Percentiles rank a stretch among this genome's conserved stretches.
Evolutionary conservation across 2,329 filamentous ascomycete genomes (phyloP).

Genomic region (Hypoxylon sp.): DNA sequence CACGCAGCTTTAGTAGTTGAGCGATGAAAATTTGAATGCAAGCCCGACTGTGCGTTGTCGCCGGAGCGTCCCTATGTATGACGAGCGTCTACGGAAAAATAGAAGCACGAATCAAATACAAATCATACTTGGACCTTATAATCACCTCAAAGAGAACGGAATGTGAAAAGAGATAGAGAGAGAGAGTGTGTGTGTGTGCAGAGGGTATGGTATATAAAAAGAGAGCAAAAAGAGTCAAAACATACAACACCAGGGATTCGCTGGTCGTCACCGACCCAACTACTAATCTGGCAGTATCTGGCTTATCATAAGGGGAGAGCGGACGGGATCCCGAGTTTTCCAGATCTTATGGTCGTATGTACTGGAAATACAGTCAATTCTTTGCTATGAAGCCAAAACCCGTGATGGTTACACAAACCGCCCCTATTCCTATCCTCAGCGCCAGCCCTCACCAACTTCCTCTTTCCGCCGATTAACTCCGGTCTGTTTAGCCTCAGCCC

Average conservation of each 20-base stretch:
- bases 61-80: not conserved
- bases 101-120: not conserved
- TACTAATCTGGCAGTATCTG: not conserved
- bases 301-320: slow-evolving; percentile 1
- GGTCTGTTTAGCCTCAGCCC: not conserved
- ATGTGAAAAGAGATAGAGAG: not conserved
- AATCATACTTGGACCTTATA: not conserved
- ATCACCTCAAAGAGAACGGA: not conserved
- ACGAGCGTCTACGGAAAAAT: not conserved
- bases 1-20: not conserved
- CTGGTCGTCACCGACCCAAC: slow-evolving; percentile 5
- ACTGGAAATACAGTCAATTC: too few relatives aligned
- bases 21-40: not conserved
- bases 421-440: not conserved
- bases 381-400: not conserved
- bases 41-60: not conserved
- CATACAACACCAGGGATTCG: slow-evolving; percentile 6
- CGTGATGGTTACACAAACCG: not conserved
- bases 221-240: not conserved
- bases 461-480: not conserved
- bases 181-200: not conserved
- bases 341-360: slow-evolving; percentile 5
- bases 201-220: not conserved
- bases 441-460: not conserved
- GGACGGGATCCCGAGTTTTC: slow-evolving; percentile 6